Percentiles rank a stretch among this genome's conserved stretches.
Conservation (phyloP, 805 yeast species). For the Barnettozyma californica region DNA sequence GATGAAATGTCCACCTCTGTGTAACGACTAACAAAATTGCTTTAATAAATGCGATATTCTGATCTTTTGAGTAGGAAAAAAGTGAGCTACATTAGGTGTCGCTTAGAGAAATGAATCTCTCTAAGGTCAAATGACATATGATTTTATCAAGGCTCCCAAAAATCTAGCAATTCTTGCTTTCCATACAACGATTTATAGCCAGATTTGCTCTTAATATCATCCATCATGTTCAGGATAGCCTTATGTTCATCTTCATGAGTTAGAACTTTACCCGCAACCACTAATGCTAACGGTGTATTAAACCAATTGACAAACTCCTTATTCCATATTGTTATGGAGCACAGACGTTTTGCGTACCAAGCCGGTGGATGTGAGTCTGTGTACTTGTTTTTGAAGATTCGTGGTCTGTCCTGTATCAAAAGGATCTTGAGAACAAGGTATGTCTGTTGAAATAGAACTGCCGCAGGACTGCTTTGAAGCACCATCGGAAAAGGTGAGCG, state of each 20-base stretch:
- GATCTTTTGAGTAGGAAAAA: background rate
- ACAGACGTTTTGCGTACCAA: conserved; percentile 18
- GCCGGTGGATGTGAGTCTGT: conserved; percentile 14
- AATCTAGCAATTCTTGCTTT: conserved; percentile 20
- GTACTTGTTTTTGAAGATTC: conserved; percentile 23
- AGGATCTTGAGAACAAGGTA: conserved; percentile 31
- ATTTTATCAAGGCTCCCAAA: conserved; percentile 19
- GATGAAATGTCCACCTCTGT: conserved; percentile 16
- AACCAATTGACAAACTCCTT: conserved; percentile 3
- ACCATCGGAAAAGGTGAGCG: conserved; percentile 32
- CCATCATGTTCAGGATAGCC: conserved; percentile 21
- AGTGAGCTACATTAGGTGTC: too few relatives aligned
- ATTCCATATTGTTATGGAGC: conserved; percentile 13
- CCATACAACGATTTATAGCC: conserved; percentile 21
- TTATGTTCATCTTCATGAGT: conserved; percentile 24
- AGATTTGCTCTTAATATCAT: conserved; percentile 14
- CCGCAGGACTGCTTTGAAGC: conserved; percentile 26
- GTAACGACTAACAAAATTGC: background rate
- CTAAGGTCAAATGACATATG: background rate
- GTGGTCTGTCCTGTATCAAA: conserved; percentile 33
- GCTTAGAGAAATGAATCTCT: background rate
- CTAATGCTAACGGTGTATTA: conserved; percentile 13
- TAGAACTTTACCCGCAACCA: conserved; percentile 18
- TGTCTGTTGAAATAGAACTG: conserved; percentile 29
- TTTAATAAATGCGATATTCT: background rate